A percentile compares a stretch with the other conserved stretches of the same genome.
These are phyloP conservation scores for Neurospora sp. DNA, from an alignment of 495 filamentous ascomycete species.

Conservation along the genomic window DNA sequence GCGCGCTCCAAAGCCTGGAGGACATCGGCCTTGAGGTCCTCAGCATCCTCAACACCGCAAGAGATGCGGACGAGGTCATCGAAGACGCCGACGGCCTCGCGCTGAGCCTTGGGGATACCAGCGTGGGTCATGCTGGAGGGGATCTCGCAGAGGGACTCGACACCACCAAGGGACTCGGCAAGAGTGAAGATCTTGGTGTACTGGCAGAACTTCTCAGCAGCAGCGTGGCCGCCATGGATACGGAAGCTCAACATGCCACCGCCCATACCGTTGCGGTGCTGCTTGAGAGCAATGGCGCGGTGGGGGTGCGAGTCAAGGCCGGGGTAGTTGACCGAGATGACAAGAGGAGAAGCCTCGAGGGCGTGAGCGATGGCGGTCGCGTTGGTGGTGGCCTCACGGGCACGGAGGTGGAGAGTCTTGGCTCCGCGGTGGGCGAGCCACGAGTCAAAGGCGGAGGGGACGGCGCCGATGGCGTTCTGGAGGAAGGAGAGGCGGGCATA, in stretches of 20 bases:
- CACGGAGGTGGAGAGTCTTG: constrained; percentile 93
- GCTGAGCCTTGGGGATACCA: constrained; percentile 80
- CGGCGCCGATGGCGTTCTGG: constrained; percentile 93
- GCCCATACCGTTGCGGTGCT: constrained; percentile 90
- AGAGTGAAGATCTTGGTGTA: constrained; percentile 82
- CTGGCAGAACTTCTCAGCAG: constrained; percentile 88
- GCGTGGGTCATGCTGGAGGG: constrained; percentile 89
- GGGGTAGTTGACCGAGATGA: constrained; percentile 87
- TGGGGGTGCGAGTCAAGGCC: constrained; percentile 81
- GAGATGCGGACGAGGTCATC: constrained; percentile 93
- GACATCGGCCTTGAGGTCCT: constrained; percentile 77
- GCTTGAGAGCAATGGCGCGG: constrained; percentile 70
- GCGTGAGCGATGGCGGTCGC: constrained; percentile 66
- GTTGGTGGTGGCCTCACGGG: constrained; percentile 71
- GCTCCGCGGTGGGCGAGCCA: constrained; percentile 98
- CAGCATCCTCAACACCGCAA: constrained; percentile 86
- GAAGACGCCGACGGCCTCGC: constrained; percentile 88
- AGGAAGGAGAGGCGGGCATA: constrained; percentile 75
- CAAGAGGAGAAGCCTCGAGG: constrained; percentile 70
- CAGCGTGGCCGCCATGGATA: constrained; percentile 75
- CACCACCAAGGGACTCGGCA: constrained; percentile 85
- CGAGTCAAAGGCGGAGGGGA: constrained; percentile 90
- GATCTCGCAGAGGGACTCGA: constrained; percentile 86
- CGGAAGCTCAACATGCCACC: constrained; percentile 98
- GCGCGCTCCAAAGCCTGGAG: constrained; percentile 73